phyloP scores from a whole-genome alignment of 169 alveolate species.

The Eimeria sp. region DNA sequence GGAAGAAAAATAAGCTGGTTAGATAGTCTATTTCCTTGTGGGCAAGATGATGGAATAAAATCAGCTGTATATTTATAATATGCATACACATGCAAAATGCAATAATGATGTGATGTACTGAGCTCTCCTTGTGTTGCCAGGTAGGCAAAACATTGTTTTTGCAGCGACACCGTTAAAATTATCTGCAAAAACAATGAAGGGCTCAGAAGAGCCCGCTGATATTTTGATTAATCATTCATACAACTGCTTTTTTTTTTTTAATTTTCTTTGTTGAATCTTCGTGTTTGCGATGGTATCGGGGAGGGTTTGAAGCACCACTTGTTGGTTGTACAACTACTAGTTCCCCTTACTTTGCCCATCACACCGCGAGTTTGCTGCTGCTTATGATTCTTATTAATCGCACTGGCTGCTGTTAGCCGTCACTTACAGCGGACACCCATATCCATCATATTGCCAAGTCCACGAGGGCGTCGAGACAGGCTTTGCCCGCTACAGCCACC shows the following conservation, averaged over 20 bases:
- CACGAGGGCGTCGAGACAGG: conserved; percentile 80
- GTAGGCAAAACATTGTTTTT: not conserved
- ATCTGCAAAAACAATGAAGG: not conserved
- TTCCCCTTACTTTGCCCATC: not conserved
- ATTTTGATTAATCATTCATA: not conserved
- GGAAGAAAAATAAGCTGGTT: not conserved
- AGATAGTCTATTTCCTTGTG: not conserved
- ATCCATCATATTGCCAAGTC: conserved; percentile 27
- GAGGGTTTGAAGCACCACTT: not conserved
- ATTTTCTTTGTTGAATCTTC: not conserved
- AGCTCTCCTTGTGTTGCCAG: not conserved
- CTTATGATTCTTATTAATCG: too few relatives aligned
- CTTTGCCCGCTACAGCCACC: conserved; percentile 72
- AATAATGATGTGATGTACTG: not conserved
- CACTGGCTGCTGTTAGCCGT: too few relatives aligned
- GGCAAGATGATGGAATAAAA: not conserved
- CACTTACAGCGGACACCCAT: not conserved
- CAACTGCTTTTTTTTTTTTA: not conserved
- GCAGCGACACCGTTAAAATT: not conserved
- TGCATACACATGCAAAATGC: not conserved
- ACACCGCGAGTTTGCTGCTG: not conserved
- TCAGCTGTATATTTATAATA: not conserved
- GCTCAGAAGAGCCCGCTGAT: not conserved
- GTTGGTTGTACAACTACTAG: not conserved
- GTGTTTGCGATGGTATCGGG: not conserved